Evolutionary conservation across 1,139 yeast genomes (phyloP).

Genomic region (Saccharomycopsis hybrid): DNA sequence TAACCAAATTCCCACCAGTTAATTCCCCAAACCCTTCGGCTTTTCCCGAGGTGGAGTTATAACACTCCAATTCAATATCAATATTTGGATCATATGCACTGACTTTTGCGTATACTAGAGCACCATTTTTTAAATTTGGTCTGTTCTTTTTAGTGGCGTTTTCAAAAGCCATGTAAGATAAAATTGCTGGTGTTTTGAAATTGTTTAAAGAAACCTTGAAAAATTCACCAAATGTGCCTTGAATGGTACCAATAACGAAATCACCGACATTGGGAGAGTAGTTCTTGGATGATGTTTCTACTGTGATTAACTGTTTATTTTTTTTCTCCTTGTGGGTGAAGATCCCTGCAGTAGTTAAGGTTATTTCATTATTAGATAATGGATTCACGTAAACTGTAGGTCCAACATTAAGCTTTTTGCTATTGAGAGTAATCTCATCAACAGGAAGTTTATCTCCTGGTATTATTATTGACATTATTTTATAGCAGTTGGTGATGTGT

Average conservation of each 20-base stretch:
- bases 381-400: conserved; percentile 38
- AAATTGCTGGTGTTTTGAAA: conserved; percentile 56
- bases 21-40: conserved; percentile 88
- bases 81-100: conserved; percentile 60
- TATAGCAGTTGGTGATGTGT: no score
- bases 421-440: conserved; percentile 24
- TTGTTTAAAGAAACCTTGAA: conserved; percentile 69
- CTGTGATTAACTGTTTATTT: conserved; percentile 33
- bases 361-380: conserved; percentile 26
- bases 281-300: conserved; percentile 56
- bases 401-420: conserved; percentile 31
- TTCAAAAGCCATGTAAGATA: conserved; percentile 82
- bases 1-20: conserved; percentile 67
- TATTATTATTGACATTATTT: conserved; percentile 25
- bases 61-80: conserved; percentile 80
- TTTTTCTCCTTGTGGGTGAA: conserved; percentile 31
- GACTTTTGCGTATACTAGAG: conserved; percentile 79
- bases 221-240: conserved; percentile 66
- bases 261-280: conserved; percentile 77
- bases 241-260: conserved; percentile 70
- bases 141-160: conserved; percentile 91
- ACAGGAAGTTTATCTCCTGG: conserved; percentile 33
- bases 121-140: conserved; percentile 73
- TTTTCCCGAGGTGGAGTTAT: conserved; percentile 76
- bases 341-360: conserved; percentile 40